Conservation (phyloP, 176 grass and related monocot genomes). For the Secale cereale region DNA sequence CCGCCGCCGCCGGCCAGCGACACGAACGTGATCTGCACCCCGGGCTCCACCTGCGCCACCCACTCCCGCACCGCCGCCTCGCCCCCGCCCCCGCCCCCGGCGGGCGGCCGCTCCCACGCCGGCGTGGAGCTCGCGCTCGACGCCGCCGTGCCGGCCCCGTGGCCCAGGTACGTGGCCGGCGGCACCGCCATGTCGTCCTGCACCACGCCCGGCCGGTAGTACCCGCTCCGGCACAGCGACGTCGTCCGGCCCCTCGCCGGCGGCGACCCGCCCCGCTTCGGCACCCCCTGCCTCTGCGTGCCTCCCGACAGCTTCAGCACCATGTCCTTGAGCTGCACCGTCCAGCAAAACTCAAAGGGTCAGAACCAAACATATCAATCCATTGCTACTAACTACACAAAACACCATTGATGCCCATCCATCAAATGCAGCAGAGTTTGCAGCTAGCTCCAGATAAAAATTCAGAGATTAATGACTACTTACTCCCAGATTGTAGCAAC, state of each 20-base stretch:
- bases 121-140: slow-evolving; percentile 51
- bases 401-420: background rate
- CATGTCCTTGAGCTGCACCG: slow-evolving; percentile 60
- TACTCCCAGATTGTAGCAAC: slow-evolving; percentile 16
- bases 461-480: background rate
- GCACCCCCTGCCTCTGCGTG: slow-evolving; percentile 28
- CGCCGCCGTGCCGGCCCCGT: background rate
- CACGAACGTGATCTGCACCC: slow-evolving; percentile 95
- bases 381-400: too few species aligned
- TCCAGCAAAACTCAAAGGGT: background rate
- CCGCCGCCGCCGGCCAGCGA: slow-evolving; percentile 57
- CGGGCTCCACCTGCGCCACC: slow-evolving; percentile 94
- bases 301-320: slow-evolving; percentile 65
- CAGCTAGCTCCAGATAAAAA: background rate
- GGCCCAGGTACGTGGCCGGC: slow-evolving; percentile 41
- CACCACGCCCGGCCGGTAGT: slow-evolving; percentile 53
- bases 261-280: slow-evolving; percentile 41
- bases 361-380: background rate
- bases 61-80: slow-evolving; percentile 54
- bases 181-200: slow-evolving; percentile 70
- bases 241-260: slow-evolving; percentile 36
- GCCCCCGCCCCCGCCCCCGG: background rate
- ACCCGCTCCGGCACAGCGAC: slow-evolving; percentile 54
- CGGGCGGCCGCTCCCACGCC: slow-evolving; percentile 23
- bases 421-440: background rate